A percentile compares a stretch with the other conserved stretches of the same genome.
phyloP scores from a whole-genome alignment of 1,139 yeast species.

The Yamadazyma pseudoaaseri region DNA sequence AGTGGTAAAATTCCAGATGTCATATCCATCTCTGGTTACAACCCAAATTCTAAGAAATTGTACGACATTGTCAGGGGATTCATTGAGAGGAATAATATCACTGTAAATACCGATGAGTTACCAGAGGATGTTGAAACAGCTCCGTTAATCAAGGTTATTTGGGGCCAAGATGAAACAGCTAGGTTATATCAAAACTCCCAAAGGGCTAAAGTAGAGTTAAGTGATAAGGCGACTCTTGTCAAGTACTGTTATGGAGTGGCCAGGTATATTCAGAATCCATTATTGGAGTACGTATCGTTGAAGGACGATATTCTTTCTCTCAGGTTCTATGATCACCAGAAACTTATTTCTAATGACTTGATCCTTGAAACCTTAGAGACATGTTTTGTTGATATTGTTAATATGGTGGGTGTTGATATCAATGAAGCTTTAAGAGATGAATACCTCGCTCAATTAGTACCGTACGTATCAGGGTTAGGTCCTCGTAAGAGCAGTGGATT shows the following conservation, averaged over 20 bases:
- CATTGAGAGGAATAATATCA: slow-evolving; percentile 54
- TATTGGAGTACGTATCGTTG: slow-evolving; percentile 81
- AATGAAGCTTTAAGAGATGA: slow-evolving; percentile 82
- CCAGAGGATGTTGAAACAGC: slow-evolving; percentile 33
- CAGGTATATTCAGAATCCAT: slow-evolving; percentile 86
- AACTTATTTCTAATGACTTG: slow-evolving; percentile 62
- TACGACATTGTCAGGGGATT: slow-evolving; percentile 58
- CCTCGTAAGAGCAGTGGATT: slow-evolving; percentile 92
- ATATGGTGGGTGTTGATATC: slow-evolving; percentile 89
- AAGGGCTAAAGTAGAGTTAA: slow-evolving; percentile 74
- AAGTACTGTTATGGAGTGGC: slow-evolving; percentile 88
- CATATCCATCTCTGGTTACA: slow-evolving; percentile 85
- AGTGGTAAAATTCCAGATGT: slow-evolving; percentile 68
- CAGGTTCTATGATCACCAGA: slow-evolving; percentile 74
- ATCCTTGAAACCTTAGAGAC: slow-evolving; percentile 71
- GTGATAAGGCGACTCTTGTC: slow-evolving; percentile 84
- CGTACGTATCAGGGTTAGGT: slow-evolving; percentile 87
- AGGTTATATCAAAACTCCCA: slow-evolving; percentile 79
- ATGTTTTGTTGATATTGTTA: slow-evolving; percentile 85
- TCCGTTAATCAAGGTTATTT: slow-evolving; percentile 58
- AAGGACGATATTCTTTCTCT: slow-evolving; percentile 73
- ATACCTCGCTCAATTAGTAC: slow-evolving; percentile 68
- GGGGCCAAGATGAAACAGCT: slow-evolving; percentile 95
- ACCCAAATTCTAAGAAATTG: slow-evolving; percentile 67
- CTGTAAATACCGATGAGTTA: slow-evolving; percentile 52